phyloP scores from a whole-genome alignment of 495 filamentous ascomycete species.

The Xylaria longipes region DNA sequence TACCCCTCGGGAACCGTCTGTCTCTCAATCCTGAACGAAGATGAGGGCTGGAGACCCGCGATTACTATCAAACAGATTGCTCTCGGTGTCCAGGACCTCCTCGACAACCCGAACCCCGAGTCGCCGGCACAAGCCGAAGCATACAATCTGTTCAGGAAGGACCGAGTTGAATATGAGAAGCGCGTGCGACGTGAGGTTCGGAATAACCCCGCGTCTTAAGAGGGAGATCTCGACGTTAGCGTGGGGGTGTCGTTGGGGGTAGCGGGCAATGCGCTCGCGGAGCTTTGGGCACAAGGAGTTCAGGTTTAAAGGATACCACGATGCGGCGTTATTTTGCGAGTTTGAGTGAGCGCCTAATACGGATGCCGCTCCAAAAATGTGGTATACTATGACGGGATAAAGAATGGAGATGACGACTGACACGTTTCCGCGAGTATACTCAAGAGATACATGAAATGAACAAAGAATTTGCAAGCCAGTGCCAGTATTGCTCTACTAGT shows the following conservation, averaged over 20 bases:
- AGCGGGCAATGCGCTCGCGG: conserved; percentile 25
- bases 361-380: conserved; percentile 8
- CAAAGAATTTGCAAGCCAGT: background rate
- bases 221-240: background rate
- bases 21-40: conserved; percentile 96
- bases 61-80: conserved; percentile 98
- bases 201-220: conserved; percentile 77
- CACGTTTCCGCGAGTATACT: background rate
- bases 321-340: conserved; percentile 41
- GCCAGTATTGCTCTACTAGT: background rate
- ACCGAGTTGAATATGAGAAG: conserved; percentile 83
- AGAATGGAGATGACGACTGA: background rate
- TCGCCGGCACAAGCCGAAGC: conserved; percentile 97
- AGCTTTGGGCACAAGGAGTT: conserved; percentile 40
- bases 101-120: conserved; percentile 96
- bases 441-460: background rate
- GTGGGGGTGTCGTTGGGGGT: conserved; percentile 18
- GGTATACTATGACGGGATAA: conserved; percentile 13
- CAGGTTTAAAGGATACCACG: conserved; percentile 39
- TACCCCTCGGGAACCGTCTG: conserved; percentile 98
- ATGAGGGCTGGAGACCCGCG: conserved; percentile 97
- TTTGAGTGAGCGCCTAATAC: conserved; percentile 36
- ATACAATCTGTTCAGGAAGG: conserved; percentile 96
- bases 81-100: conserved; percentile 91
- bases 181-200: conserved; percentile 85